Evolutionary conservation across 2,329 filamentous ascomycete genomes (phyloP).

Genomic region (Bipolaris victoriae): DNA sequence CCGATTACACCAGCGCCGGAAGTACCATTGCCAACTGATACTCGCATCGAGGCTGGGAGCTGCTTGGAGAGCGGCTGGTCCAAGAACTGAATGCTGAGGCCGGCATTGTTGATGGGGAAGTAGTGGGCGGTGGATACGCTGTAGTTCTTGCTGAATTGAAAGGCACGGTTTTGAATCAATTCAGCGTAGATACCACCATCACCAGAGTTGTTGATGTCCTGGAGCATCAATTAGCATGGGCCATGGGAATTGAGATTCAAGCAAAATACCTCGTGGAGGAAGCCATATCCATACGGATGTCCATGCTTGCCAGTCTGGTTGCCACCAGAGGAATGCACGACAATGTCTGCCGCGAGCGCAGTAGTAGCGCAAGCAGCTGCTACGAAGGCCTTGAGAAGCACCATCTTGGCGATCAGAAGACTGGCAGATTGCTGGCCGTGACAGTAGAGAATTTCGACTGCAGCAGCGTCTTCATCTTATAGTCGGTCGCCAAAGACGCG

Average conservation of each 20-base stretch:
- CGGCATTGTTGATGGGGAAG: slow-evolving; percentile 44
- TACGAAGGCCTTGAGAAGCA: slow-evolving; percentile 26
- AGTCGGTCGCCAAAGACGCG: background rate
- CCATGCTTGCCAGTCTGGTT: slow-evolving; percentile 40
- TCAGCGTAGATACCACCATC: slow-evolving; percentile 77
- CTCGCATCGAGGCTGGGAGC: slow-evolving; percentile 52
- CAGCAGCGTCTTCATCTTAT: slow-evolving; percentile 6
- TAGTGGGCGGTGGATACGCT: slow-evolving; percentile 37
- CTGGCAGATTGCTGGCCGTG: slow-evolving; percentile 12
- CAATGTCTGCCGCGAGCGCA: slow-evolving; percentile 32
- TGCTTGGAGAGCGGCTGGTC: slow-evolving; percentile 53
- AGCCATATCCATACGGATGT: slow-evolving; percentile 38
- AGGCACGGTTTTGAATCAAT: slow-evolving; percentile 72
- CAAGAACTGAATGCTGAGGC: slow-evolving; percentile 48
- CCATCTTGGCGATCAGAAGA: slow-evolving; percentile 28
- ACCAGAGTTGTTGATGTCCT: slow-evolving; percentile 68
- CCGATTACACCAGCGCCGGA: slow-evolving; percentile 52
- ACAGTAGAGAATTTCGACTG: background rate
- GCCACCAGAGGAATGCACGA: slow-evolving; percentile 36
- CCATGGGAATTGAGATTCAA: too few species aligned
- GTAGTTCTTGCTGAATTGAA: slow-evolving; percentile 58
- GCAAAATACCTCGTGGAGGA: slow-evolving; percentile 36
- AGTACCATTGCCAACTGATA: slow-evolving; percentile 46
- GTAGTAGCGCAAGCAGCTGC: slow-evolving; percentile 32
- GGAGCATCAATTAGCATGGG: slow-evolving; percentile 1